These are phyloP conservation scores for Allium fistulosum DNA, from an alignment of 106 monocot genomes.

Conservation along the genomic window DNA sequence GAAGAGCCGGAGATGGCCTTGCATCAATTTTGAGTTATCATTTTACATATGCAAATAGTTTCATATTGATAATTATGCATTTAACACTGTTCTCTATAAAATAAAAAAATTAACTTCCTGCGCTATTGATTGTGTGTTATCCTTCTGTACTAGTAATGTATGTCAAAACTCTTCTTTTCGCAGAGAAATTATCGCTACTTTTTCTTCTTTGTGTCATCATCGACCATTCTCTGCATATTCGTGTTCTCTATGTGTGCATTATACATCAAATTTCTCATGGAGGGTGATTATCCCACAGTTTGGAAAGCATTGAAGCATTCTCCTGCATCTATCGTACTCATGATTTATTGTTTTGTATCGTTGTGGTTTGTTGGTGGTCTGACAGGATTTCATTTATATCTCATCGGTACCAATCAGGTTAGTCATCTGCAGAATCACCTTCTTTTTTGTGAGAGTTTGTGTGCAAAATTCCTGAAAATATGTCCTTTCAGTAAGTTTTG, in stretches of 20 bases:
- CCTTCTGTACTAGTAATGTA: too few species aligned
- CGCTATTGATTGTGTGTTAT: too few species aligned
- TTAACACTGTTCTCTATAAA: too few species aligned
- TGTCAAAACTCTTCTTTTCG: background rate
- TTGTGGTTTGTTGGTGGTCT: constrained; percentile 99
- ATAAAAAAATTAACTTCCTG: too few species aligned
- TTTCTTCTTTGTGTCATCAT: constrained; percentile 82
- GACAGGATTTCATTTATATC: constrained; percentile 87
- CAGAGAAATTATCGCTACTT: constrained; percentile 95
- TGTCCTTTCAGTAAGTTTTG: too few species aligned
- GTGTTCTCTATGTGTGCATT: constrained; percentile 84
- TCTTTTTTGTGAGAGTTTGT: too few species aligned
- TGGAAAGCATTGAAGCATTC: constrained; percentile 89
- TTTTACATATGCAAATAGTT: too few species aligned
- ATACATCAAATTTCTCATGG: constrained; percentile 92
- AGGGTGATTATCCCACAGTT: constrained; percentile 74
- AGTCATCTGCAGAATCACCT: background rate
- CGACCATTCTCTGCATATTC: constrained; percentile 84
- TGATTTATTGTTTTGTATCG: constrained; percentile 71
- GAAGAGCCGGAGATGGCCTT: too few species aligned
- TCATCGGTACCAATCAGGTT: constrained; percentile 96
- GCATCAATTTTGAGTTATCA: too few species aligned
- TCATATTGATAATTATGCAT: too few species aligned
- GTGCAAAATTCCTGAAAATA: too few species aligned
- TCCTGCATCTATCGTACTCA: constrained; percentile 71